Base-by-base conservation (phyloP, 371 early-diverging fungal genomes). In the Mortierella sp. region DNA sequence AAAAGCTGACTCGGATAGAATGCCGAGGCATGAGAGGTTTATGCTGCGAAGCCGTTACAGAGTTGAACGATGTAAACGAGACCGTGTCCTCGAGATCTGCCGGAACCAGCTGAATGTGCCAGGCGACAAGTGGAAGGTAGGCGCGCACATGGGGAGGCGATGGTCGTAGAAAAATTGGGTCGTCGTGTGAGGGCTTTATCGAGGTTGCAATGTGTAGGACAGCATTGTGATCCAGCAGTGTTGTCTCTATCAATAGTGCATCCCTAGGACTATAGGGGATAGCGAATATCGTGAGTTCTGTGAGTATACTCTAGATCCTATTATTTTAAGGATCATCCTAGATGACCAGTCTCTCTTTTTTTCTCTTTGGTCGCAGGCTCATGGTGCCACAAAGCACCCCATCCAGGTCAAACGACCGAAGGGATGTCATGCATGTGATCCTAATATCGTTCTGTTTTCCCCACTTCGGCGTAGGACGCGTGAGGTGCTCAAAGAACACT, bases 181-280 rank as follows among this genome's bases (percentile, higher is more conserved):
- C 75, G 14, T 81, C 81, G 30, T 81, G 69, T 18, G 75, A 75
- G 48, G 75, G 81, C 28, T 74, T 74, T 64, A 81, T 74, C 1
- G 81, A 81, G 6, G 81, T 81, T 26, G 81, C 81, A n/a, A 81
- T 81, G 30, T 81, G 81, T 9, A 81, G 66, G 7, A 81, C 81
- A 7, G 81, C 76, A 43, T 81, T 81, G 63, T 81, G 75, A 50
- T 81, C 76, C 66, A 74, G 56, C 30, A 81, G 76, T 6, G 81
- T 81, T 19, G 81, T 81, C 47, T 81, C 81, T 23, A 81, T 81
- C 12, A 81, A 60, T 14, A 81, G 72, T 7, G 76, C 75, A 50
- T 81, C 81, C 57, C 81, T 67, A 46, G 81, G 81, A 48, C 81
- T 81, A 48, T 28, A 6, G 44, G 12, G 9, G 14, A 37, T 9